A percentile compares a stretch with the other conserved stretches of the same genome.
phyloP scores from a whole-genome alignment of 2,329 filamentous ascomycete genomes.

The Drechslerella dactyloides region DNA sequence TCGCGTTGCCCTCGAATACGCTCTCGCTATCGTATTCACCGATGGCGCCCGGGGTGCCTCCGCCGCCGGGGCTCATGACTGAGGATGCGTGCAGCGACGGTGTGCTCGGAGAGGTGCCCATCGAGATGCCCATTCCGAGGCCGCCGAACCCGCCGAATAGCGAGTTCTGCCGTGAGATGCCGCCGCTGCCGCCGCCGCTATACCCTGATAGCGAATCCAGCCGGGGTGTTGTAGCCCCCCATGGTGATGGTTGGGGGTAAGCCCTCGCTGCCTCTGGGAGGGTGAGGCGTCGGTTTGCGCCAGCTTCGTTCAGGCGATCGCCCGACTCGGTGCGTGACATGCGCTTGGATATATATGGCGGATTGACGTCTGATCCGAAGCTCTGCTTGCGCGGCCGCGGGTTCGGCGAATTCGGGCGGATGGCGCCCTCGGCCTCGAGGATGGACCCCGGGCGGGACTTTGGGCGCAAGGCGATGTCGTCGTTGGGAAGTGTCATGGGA shows the following conservation, averaged over 20 bases:
- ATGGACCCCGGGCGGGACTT: conserved; percentile 44
- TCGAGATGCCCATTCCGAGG: conserved; percentile 20
- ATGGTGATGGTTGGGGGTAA: conserved; percentile 21
- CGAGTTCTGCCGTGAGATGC: conserved; percentile 30
- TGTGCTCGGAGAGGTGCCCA: conserved; percentile 58
- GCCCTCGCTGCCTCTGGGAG: conserved; percentile 29
- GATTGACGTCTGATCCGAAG: conserved; percentile 45
- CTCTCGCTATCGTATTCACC: conserved; percentile 60
- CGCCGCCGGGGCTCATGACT: conserved; percentile 24
- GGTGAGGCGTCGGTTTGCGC: conserved; percentile 23
- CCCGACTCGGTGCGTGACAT: conserved; percentile 44
- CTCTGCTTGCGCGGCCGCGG: conserved; percentile 39
- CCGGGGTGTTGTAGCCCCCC: conserved; percentile 37
- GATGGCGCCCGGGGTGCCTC: background rate
- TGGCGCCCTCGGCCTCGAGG: conserved; percentile 35
- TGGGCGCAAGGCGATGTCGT: conserved; percentile 22
- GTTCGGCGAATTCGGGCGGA: conserved; percentile 36
- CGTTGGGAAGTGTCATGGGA: conserved; percentile 9
- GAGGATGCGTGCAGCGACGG: conserved; percentile 58
- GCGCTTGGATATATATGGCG: conserved; percentile 38
- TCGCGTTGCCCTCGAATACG: conserved; percentile 61
- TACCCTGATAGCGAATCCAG: conserved; percentile 36
- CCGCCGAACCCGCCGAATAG: conserved; percentile 27
- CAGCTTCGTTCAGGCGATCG: conserved; percentile 25
- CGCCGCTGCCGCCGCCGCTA: conserved; percentile 21